These are phyloP conservation scores for Infundibulicybe gibba DNA, from an alignment of 768 basidiomycete genomes.

Conservation along the genomic window DNA sequence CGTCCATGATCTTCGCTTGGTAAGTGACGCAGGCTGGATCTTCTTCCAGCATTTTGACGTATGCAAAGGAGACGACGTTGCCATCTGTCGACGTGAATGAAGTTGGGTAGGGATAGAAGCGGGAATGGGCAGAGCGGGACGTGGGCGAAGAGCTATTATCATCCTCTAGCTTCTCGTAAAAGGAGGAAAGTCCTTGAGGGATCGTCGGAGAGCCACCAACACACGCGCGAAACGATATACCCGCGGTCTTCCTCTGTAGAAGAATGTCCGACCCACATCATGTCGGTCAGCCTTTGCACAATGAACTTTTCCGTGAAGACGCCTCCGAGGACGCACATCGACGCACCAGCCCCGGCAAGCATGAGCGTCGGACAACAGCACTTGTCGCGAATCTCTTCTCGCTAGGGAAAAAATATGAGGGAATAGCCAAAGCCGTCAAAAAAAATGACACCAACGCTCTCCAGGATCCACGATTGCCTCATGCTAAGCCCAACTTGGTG, in stretches of 20 bases:
- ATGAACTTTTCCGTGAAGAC: slow-evolving; percentile 20
- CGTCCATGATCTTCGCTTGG: slow-evolving; percentile 12
- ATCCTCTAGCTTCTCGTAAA: not conserved
- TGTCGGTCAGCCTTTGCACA: slow-evolving; percentile 29
- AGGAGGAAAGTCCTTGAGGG: not conserved
- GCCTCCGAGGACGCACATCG: slow-evolving; percentile 26
- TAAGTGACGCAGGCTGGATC: slow-evolving; percentile 15
- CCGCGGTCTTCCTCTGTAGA: slow-evolving; percentile 8
- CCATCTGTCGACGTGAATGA: not conserved
- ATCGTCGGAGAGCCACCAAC: slow-evolving; percentile 12
- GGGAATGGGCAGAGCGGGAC: not conserved
- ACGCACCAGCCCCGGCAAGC: slow-evolving; percentile 19
- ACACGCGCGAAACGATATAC: slow-evolving; percentile 10
- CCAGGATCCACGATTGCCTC: slow-evolving; percentile 8
- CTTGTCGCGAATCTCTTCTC: not conserved
- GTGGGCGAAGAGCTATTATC: not conserved
- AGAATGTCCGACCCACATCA: slow-evolving; percentile 18
- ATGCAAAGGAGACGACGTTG: slow-evolving; percentile 13
- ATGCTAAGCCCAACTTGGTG: slow-evolving; percentile 23
- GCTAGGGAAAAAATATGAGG: not conserved
- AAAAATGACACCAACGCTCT: slow-evolving; percentile 4
- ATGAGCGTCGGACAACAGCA: slow-evolving; percentile 9
- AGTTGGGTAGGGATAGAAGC: not conserved
- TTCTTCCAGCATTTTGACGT: slow-evolving; percentile 12
- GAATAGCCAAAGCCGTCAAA: not conserved